These are phyloP conservation scores for Pseudocercospora fijiensis DNA, from an alignment of 2,329 filamentous ascomycete genomes.

Conservation along the genomic window DNA sequence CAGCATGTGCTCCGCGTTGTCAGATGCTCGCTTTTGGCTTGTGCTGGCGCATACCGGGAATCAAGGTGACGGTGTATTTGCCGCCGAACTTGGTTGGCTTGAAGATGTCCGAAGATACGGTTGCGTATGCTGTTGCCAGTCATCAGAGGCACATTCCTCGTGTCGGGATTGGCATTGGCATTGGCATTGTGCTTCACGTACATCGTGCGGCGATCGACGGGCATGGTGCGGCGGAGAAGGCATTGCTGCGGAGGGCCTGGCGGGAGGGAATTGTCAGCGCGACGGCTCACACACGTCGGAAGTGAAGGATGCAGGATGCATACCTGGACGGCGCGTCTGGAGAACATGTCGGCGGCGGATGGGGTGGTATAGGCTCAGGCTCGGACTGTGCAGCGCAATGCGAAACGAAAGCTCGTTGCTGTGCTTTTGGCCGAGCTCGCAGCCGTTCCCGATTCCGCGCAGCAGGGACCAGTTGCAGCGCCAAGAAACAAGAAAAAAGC, in stretches of 20 bases:
- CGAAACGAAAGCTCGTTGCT: conserved; percentile 14
- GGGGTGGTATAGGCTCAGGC: conserved; percentile 1
- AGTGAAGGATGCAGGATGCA: conserved; percentile 8
- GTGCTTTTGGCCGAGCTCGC: conserved; percentile 5
- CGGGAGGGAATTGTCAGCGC: conserved; percentile 16
- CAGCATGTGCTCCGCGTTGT: conserved; percentile 23
- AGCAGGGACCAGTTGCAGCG: not conserved
- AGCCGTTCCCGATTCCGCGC: conserved; percentile 3
- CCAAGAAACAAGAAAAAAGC: not conserved
- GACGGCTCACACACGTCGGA: conserved; percentile 28
- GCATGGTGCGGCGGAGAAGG: conserved; percentile 46
- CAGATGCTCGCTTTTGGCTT: conserved; percentile 25
- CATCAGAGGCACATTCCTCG: conserved; percentile 25
- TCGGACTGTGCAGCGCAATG: conserved; percentile 1
- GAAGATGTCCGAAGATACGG: conserved; percentile 92
- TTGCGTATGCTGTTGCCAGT: conserved; percentile 62
- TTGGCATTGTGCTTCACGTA: conserved; percentile 42
- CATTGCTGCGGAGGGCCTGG: conserved; percentile 57
- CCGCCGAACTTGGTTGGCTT: conserved; percentile 98
- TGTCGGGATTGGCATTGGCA: conserved; percentile 19
- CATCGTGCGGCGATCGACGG: conserved; percentile 56
- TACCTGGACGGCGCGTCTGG: conserved; percentile 30
- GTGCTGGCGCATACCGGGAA: conserved; percentile 66
- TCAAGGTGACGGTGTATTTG: conserved; percentile 98
- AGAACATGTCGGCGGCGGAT: conserved; percentile 27